Conservation (phyloP, 805 yeast genomes). For the Ogataea pini region DNA sequence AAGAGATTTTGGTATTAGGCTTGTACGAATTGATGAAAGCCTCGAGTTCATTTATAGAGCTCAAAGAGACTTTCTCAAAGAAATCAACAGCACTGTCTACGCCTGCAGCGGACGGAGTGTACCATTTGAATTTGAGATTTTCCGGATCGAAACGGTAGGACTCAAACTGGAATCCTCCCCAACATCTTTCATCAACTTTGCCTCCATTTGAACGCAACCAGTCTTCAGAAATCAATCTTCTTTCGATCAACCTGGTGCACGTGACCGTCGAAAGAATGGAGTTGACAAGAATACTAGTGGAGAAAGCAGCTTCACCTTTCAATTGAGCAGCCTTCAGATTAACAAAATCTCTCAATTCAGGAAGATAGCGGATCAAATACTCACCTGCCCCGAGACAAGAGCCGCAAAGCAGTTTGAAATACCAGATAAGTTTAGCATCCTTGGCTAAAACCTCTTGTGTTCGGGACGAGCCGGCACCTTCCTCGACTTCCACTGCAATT, state of each 20-base stretch:
- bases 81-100: conserved; percentile 60
- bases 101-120: conserved; percentile 58
- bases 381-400: conserved; percentile 67
- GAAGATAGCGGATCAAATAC: conserved; percentile 43
- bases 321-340: conserved; percentile 42
- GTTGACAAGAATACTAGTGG: conserved; percentile 58
- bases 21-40: conserved; percentile 53
- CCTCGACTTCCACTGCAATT: conserved; percentile 70
- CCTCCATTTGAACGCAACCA: conserved; percentile 39
- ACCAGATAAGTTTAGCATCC: conserved; percentile 75
- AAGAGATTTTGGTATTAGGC: conserved; percentile 31
- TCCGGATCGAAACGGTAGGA: conserved; percentile 47
- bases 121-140: conserved; percentile 70
- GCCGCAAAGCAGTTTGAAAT: conserved; percentile 68
- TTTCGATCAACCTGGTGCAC: conserved; percentile 57
- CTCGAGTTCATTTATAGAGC: conserved; percentile 52
- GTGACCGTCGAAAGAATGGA: conserved; percentile 66
- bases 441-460: conserved; percentile 67
- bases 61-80: conserved; percentile 50
- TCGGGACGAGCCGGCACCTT: conserved; percentile 79
- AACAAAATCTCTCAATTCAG: conserved; percentile 50
- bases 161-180: conserved; percentile 77
- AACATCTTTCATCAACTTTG: conserved; percentile 48
- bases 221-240: conserved; percentile 51
- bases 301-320: conserved; percentile 63